Evolutionary conservation across 176 grass and related monocot genomes (phyloP).

Genomic region (Themeda triandra): DNA sequence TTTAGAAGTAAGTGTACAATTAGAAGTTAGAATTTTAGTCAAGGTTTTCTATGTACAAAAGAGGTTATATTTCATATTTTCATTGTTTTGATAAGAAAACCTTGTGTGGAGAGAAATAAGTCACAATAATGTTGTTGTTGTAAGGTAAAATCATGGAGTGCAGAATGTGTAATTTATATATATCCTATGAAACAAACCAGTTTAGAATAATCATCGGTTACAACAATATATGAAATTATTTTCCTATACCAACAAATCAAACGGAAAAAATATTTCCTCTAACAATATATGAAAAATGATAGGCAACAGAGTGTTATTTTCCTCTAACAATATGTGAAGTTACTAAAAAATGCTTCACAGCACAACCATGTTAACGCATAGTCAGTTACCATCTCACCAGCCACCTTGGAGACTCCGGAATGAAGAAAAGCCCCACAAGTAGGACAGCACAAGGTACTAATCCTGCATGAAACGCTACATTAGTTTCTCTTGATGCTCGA

Average conservation of each 20-base stretch:
- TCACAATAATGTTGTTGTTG: background rate
- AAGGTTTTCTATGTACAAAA: background rate
- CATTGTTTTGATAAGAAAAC: background rate
- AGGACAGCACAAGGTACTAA: slow-evolving; percentile 60
- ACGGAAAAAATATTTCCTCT: background rate
- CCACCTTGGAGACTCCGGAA: slow-evolving; percentile 89
- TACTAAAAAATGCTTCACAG: background rate
- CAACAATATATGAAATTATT: background rate
- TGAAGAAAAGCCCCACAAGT: slow-evolving; percentile 54
- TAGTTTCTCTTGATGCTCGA: slow-evolving; percentile 10
- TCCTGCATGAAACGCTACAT: slow-evolving; percentile 39
- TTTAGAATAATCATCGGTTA: background rate
- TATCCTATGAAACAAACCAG: background rate
- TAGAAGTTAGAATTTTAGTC: background rate
- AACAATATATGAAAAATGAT: background rate
- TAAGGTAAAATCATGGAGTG: background rate
- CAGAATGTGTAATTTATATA: background rate
- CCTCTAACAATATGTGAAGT: background rate
- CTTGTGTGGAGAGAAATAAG: background rate
- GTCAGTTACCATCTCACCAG: slow-evolving; percentile 44
- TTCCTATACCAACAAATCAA: background rate
- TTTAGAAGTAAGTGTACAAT: background rate
- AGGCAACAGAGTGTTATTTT: background rate
- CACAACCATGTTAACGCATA: background rate
- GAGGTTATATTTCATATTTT: slow-evolving; percentile 1